Conservation (phyloP, 2,329 filamentous ascomycete genomes). For the Talaromyces funiculosus region DNA sequence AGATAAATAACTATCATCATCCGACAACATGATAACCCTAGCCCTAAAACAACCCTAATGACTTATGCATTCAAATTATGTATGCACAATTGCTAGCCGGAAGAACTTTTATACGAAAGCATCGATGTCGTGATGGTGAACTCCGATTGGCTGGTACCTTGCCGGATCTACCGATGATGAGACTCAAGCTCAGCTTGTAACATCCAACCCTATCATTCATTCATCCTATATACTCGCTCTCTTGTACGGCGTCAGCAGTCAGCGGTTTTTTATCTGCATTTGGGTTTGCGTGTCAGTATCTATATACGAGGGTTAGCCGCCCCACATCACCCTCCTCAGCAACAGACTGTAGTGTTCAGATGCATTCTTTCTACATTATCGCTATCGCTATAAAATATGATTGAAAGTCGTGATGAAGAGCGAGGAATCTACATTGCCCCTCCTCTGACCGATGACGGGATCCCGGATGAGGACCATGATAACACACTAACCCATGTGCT, state of each 20-base stretch:
- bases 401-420: constrained; percentile 13
- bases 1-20: background rate
- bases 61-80: background rate
- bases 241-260: background rate
- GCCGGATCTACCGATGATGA: constrained; percentile 3
- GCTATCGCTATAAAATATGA: constrained; percentile 5
- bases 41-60: background rate
- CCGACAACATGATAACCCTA: background rate
- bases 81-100: background rate
- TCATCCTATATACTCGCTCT: background rate
- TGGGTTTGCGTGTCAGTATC: background rate
- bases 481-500: constrained; percentile 1
- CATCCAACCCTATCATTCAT: background rate
- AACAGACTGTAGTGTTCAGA: background rate
- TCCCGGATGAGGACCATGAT: background rate
- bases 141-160: background rate
- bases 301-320: background rate
- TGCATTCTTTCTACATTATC: background rate
- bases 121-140: background rate
- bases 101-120: background rate
- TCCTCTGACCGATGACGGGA: constrained; percentile 11
- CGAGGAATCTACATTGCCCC: constrained; percentile 7
- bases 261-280: background rate
- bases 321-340: background rate
- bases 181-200: background rate